phyloP scores from a whole-genome alignment of 2,329 filamentous ascomycete species.

The Xylariaceae sp. region DNA sequence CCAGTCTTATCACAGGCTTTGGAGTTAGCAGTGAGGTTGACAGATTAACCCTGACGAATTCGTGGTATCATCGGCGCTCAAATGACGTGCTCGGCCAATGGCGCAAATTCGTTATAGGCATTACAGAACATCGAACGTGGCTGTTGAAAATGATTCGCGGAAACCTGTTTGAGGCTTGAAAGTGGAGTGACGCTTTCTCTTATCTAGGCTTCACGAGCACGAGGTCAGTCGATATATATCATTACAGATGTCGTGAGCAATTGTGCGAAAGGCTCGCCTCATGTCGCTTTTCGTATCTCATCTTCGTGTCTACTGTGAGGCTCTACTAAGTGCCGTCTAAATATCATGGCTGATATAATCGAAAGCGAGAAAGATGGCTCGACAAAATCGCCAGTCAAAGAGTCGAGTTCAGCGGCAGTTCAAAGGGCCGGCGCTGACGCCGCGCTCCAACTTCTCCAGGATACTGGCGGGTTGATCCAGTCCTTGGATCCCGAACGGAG shows the following conservation, averaged over 20 bases:
- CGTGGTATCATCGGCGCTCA: constrained; percentile 23
- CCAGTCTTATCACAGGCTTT: too few relatives aligned
- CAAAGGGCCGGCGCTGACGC: constrained; percentile 20
- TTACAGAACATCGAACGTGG: constrained; percentile 1
- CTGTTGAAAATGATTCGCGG: too few relatives aligned
- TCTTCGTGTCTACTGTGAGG: too few relatives aligned
- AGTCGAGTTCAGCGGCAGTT: neutral
- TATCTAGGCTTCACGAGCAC: too few relatives aligned
- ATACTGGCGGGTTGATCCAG: constrained; percentile 21
- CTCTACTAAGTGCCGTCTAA: neutral
- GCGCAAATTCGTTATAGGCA: constrained; percentile 12
- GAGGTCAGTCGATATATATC: too few relatives aligned
- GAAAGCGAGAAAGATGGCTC: neutral
- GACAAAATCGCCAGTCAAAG: neutral
- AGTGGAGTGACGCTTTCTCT: too few relatives aligned
- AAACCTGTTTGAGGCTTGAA: neutral
- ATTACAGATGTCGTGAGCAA: too few relatives aligned
- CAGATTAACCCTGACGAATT: neutral
- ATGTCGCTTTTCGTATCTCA: neutral
- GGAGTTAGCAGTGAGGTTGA: neutral
- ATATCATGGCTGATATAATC: neutral
- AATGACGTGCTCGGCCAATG: constrained; percentile 22
- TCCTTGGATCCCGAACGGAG: constrained; percentile 15
- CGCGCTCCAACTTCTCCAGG: constrained; percentile 22
- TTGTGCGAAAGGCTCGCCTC: neutral